Percentiles rank a stretch among this genome's conserved stretches.
Evolutionary conservation across 352 stramenopile genomes (phyloP).

Genomic region (Phytopythium oedochilum): DNA sequence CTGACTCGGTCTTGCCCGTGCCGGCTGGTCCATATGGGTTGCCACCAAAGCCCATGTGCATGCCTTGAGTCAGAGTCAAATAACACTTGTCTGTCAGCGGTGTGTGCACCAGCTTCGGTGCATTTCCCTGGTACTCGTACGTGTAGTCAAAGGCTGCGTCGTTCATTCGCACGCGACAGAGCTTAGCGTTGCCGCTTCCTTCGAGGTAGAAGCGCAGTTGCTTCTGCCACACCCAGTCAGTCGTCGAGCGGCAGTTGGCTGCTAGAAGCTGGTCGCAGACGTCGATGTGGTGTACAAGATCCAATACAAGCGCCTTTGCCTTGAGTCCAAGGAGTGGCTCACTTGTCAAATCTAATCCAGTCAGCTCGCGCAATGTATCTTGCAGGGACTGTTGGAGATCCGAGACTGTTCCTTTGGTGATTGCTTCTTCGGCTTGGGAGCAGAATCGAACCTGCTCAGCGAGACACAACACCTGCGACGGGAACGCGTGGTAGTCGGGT

Average conservation of each 20-base stretch:
- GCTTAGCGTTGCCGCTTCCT: constrained; percentile 21
- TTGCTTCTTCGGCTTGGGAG: constrained; percentile 76
- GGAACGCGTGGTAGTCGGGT: constrained; percentile 87
- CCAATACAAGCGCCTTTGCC: constrained; percentile 92
- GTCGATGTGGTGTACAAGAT: constrained; percentile 95
- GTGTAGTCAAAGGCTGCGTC: constrained; percentile 89
- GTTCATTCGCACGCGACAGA: constrained; percentile 62
- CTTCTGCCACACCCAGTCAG: constrained; percentile 91
- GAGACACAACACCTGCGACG: constrained; percentile 90
- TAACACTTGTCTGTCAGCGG: constrained; percentile 95
- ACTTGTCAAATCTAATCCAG: constrained; percentile 80
- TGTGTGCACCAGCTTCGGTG: constrained; percentile 91
- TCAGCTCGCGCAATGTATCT: constrained; percentile 70
- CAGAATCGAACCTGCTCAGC: constrained; percentile 92
- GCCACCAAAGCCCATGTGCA: constrained; percentile 91
- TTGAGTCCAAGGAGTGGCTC: constrained; percentile 91
- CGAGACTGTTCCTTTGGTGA: constrained; percentile 61
- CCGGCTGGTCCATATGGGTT: constrained; percentile 93
- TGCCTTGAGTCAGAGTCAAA: constrained; percentile 92
- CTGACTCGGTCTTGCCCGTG: constrained; percentile 94
- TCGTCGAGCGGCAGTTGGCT: constrained; percentile 52
- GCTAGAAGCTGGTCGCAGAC: constrained; percentile 88
- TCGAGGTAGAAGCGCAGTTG: constrained; percentile 92
- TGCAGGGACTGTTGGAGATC: constrained; percentile 67
- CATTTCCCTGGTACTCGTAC: constrained; percentile 95